Evolutionary conservation across 2,329 filamentous ascomycete genomes (phyloP).

Genomic region (Trichoderma lentiforme): DNA sequence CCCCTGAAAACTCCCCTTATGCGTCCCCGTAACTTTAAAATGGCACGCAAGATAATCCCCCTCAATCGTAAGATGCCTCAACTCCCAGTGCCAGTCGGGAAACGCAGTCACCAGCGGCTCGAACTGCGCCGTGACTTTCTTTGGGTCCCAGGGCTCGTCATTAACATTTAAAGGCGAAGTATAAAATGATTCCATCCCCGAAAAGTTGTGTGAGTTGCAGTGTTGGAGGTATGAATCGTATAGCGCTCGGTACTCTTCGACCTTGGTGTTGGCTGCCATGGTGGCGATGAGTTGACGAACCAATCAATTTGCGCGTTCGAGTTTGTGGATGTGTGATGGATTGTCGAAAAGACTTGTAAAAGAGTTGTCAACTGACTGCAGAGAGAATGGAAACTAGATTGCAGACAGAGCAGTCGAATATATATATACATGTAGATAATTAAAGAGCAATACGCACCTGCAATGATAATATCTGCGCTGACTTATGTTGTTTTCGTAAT

Average conservation of each 20-base stretch:
- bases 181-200: fast-evolving
- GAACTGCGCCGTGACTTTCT: not conserved
- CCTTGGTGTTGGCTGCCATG: not conserved
- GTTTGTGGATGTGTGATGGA: not conserved
- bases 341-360: not conserved
- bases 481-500: not conserved
- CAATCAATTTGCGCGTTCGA: not conserved
- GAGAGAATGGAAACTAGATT: not conserved
- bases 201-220: not conserved
- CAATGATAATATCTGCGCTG: not conserved
- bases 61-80: not conserved
- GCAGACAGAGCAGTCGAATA: not conserved
- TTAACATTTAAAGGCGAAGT: not conserved
- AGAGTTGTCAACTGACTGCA: not conserved
- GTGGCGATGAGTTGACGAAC: not conserved
- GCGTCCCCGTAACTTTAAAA: not conserved
- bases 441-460: not conserved
- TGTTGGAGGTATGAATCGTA: not conserved
- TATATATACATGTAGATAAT: not conserved
- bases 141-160: not conserved
- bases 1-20: not conserved
- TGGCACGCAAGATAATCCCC: not conserved
- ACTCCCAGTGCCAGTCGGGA: not conserved
- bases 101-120: not conserved
- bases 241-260: not conserved